phyloP scores from a whole-genome alignment of 2,329 filamentous ascomycete genomes.

The Epichloe brachyelytri region DNA sequence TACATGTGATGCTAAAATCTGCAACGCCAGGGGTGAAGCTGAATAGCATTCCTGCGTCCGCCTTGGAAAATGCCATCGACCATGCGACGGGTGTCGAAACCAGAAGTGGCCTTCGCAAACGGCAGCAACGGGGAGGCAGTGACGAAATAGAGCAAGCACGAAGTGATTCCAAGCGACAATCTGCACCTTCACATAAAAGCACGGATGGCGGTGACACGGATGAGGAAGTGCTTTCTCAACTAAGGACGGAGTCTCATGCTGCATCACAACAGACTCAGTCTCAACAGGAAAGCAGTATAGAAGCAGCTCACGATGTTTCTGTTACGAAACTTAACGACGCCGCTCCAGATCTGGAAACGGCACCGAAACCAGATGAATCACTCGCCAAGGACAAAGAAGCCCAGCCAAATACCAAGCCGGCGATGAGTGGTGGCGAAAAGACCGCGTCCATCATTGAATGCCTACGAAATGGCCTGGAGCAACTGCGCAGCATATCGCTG shows the following conservation, averaged over 20 bases:
- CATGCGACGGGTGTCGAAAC: conserved; percentile 7
- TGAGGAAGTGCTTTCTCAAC: conserved; percentile 28
- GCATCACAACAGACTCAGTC: conserved; percentile 22
- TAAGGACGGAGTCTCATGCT: conserved; percentile 27
- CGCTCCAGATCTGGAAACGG: neutral
- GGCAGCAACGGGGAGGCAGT: conserved; percentile 4
- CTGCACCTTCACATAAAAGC: neutral
- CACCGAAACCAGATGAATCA: neutral
- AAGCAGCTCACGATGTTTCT: neutral
- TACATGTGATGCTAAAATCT: conserved; percentile 1
- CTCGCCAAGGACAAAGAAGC: conserved; percentile 1
- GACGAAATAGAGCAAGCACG: neutral
- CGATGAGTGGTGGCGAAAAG: conserved; percentile 5
- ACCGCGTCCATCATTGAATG: conserved; percentile 17
- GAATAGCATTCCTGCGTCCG: neutral
- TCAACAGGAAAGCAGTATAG: conserved; percentile 5
- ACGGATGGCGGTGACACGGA: conserved; percentile 23
- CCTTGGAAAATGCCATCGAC: neutral
- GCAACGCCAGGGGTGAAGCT: neutral
- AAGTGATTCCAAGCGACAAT: conserved; percentile 6
- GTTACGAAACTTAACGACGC: neutral
- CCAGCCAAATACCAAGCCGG: conserved; percentile 4
- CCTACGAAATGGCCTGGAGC: conserved; percentile 32
- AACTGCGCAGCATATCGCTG: conserved; percentile 46
- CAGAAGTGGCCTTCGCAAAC: conserved; percentile 10